Percentiles rank a stretch among this genome's conserved stretches.
These are phyloP conservation scores for Beauveria sp. DNA, from an alignment of 2,329 filamentous ascomycete species.

Conservation along the genomic window DNA sequence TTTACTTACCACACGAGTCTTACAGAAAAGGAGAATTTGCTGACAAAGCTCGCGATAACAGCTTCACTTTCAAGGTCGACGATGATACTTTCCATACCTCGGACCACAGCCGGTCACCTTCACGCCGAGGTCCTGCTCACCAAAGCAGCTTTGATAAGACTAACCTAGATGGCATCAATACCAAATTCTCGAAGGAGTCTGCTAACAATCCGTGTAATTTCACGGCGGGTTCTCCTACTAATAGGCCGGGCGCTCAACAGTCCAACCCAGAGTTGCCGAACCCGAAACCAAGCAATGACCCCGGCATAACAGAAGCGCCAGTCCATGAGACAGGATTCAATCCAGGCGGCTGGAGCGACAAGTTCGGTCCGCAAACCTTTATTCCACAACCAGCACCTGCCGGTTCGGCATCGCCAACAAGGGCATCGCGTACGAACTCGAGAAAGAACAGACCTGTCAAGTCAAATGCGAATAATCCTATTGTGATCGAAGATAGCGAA, in stretches of 20 bases:
- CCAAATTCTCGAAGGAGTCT: conserved; percentile 48
- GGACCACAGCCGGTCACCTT: background rate
- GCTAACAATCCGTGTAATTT: conserved; percentile 40
- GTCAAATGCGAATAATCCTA: conserved; percentile 36
- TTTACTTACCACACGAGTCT: background rate
- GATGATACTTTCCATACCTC: conserved; percentile 30
- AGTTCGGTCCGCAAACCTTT: conserved; percentile 49
- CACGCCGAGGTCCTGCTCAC: conserved; percentile 24
- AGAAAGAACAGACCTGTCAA: conserved; percentile 56
- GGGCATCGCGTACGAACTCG: conserved; percentile 36
- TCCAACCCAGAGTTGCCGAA: background rate
- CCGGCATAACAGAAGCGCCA: background rate
- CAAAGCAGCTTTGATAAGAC: conserved; percentile 37
- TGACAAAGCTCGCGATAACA: conserved; percentile 31
- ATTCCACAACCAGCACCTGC: conserved; percentile 35
- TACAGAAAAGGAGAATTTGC: conserved; percentile 15
- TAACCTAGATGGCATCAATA: conserved; percentile 55
- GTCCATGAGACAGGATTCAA: conserved; percentile 33
- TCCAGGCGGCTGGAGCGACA: conserved; percentile 44
- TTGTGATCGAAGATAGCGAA: conserved; percentile 40
- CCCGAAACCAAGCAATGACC: background rate
- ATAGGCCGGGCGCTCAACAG: conserved; percentile 23
- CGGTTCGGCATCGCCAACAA: conserved; percentile 37
- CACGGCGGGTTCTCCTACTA: conserved; percentile 37
- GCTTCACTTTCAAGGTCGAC: conserved; percentile 43